These are phyloP conservation scores for Pezicula neosporulosa DNA, from an alignment of 2,329 filamentous ascomycete species.

Conservation along the genomic window DNA sequence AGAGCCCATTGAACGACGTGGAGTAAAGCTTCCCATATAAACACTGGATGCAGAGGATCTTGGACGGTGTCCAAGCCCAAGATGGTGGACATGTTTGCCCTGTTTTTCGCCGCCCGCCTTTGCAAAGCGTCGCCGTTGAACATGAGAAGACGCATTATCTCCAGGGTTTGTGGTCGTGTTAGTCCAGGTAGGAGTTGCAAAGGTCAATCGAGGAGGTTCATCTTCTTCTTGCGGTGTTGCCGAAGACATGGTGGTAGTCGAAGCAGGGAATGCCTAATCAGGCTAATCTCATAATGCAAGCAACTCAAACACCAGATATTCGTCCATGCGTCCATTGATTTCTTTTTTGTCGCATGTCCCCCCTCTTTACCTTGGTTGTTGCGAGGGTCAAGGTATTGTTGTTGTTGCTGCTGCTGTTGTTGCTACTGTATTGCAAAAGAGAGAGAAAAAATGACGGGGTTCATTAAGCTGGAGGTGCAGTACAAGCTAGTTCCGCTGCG, in stretches of 20 bases:
- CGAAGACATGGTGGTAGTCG: slow-evolving; percentile 12
- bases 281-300: too few relatives aligned
- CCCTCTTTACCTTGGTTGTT: too few relatives aligned
- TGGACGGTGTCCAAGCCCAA: slow-evolving; percentile 8
- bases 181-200: slow-evolving; percentile 10
- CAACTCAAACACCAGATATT: too few relatives aligned
- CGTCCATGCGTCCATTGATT: too few relatives aligned
- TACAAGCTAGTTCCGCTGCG: too few relatives aligned
- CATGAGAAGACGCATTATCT: slow-evolving; percentile 4
- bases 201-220: slow-evolving; percentile 12
- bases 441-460: too few relatives aligned
- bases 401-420: too few relatives aligned
- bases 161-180: slow-evolving; percentile 5
- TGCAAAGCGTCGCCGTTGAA: slow-evolving; percentile 16
- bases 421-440: too few relatives aligned
- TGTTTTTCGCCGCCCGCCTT: slow-evolving; percentile 3
- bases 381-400: too few relatives aligned
- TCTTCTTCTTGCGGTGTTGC: slow-evolving; percentile 9
- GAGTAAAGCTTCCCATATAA: slow-evolving; percentile 25
- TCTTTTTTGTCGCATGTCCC: too few relatives aligned
- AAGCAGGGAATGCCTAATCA: neutral
- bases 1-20: slow-evolving; percentile 21
- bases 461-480: too few relatives aligned
- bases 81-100: slow-evolving; percentile 20
- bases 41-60: slow-evolving; percentile 23